Evolutionary conservation across 106 monocot species (phyloP), one percentile per base, ranked within the genome.

Genomic region (Narthecium ossifragum): DNA sequence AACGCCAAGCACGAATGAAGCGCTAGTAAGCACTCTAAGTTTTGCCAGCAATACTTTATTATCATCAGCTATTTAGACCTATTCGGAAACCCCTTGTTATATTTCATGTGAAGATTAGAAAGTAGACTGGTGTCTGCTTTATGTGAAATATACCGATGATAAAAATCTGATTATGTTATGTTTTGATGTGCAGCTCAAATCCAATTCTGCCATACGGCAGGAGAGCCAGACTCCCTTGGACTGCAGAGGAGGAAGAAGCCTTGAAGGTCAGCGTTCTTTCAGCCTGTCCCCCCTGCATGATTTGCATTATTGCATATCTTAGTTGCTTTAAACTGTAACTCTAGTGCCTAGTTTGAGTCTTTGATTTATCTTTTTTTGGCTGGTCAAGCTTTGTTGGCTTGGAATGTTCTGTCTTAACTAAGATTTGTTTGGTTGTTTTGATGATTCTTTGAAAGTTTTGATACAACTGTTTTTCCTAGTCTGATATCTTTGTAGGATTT

Each of bases 181-280:
- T 36, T 64, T 31, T 55, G 11, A 49, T 46, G 41, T 74, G 20
- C 67, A 85, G 85, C 64, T 50, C 60, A 62, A 85, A 85, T 62
- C 70, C 57, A 25, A 25, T 75, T 12, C 12, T 40, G n/a, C 70
- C 76, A 49, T 25, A 18, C 23, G 38, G 53, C 8, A 73, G 85
- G 63, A 43, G 85, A 34, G 77, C 34, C 28, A 80, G 63, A 50
- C 77, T 76, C 15, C 34, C 50, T n/a, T 85, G 85, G 85, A 70
- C 85, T 12, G 12, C 21, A 1, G 80, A 80, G 56, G 85, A 85
- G 57, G 80, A 70, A 66, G 54, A 65, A 67, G 50, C 53, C 17
- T 55, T 85, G 9, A 73, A 70, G 64, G 85, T 73, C 40, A 8
- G 57, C 51, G n/a, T n/a, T n/a, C n/a, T n/a, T n/a, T n/a, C n/a